Conservation (phyloP, 805 yeast species). For the Monosporozyma aquatica region DNA sequence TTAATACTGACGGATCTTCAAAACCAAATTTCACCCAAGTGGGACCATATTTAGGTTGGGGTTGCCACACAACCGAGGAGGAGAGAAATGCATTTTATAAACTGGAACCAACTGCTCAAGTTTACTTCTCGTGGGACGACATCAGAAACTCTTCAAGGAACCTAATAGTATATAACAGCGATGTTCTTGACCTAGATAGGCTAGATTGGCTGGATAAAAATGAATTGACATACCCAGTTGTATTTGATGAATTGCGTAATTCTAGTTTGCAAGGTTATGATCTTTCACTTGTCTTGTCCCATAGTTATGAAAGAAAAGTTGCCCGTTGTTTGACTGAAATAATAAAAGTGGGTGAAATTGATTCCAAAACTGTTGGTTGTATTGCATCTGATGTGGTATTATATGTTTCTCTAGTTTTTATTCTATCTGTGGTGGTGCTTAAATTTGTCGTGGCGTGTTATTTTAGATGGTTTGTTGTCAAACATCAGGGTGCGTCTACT, state of each 20-base stretch:
- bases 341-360: conserved; percentile 80
- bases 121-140: conserved; percentile 88
- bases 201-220: conserved; percentile 64
- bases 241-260: conserved; percentile 56
- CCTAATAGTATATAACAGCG: conserved; percentile 80
- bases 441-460: conserved; percentile 85
- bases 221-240: conserved; percentile 62
- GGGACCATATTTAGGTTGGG: conserved; percentile 72
- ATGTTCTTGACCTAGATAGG: conserved; percentile 73
- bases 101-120: conserved; percentile 57
- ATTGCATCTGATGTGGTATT: conserved; percentile 83
- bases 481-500: conserved; percentile 68
- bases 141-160: conserved; percentile 60
- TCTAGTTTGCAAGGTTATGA: conserved; percentile 64
- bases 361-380: conserved; percentile 87
- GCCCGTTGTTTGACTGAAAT: conserved; percentile 83
- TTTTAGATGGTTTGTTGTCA: conserved; percentile 75
- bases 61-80: conserved; percentile 69
- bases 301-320: conserved; percentile 53
- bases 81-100: conserved; percentile 65
- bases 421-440: conserved; percentile 64
- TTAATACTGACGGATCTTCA: conserved; percentile 63
- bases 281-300: conserved; percentile 59
- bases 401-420: conserved; percentile 71
- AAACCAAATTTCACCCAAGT: conserved; percentile 47